Conservation (phyloP, 495 filamentous ascomycete species). For the Penicillium simplicissimum region DNA sequence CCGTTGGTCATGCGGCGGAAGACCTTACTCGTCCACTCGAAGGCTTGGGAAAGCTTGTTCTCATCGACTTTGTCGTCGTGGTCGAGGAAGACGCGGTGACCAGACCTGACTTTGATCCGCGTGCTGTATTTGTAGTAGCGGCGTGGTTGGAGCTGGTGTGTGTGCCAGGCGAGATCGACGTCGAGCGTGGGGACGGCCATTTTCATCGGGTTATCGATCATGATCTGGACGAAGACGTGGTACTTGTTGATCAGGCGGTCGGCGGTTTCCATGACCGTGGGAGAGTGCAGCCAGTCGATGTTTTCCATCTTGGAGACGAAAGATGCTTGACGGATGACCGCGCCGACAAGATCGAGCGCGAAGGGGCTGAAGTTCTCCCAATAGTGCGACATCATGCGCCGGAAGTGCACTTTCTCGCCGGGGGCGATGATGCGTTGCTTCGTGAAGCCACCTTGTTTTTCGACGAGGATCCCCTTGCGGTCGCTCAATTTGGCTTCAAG, state of each 20-base stretch:
- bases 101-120: not conserved
- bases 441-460: too few relatives aligned
- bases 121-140: constrained; percentile 59
- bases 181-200: constrained; percentile 79
- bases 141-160: constrained; percentile 60
- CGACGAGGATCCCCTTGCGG: not conserved
- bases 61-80: constrained; percentile 88
- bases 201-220: constrained; percentile 51
- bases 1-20: constrained; percentile 60
- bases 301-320: constrained; percentile 83
- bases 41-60: constrained; percentile 56
- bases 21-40: constrained; percentile 73
- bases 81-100: constrained; percentile 57
- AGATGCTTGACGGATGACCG: constrained; percentile 73
- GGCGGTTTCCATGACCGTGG: constrained; percentile 65
- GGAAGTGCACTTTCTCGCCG: constrained; percentile 51
- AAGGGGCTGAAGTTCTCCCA: constrained; percentile 74
- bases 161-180: constrained; percentile 79
- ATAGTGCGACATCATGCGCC: constrained; percentile 78
- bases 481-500: constrained; percentile 20
- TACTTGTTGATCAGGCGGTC: constrained; percentile 67
- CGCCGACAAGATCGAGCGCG: constrained; percentile 71
- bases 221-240: constrained; percentile 64
- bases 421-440: not conserved
- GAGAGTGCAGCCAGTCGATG: constrained; percentile 74